Evolutionary conservation across 2,329 filamentous ascomycete genomes (phyloP), one percentile per base, ranked within the genome.

Genomic region (Ophiocordyceps camponoti-leonardi): DNA sequence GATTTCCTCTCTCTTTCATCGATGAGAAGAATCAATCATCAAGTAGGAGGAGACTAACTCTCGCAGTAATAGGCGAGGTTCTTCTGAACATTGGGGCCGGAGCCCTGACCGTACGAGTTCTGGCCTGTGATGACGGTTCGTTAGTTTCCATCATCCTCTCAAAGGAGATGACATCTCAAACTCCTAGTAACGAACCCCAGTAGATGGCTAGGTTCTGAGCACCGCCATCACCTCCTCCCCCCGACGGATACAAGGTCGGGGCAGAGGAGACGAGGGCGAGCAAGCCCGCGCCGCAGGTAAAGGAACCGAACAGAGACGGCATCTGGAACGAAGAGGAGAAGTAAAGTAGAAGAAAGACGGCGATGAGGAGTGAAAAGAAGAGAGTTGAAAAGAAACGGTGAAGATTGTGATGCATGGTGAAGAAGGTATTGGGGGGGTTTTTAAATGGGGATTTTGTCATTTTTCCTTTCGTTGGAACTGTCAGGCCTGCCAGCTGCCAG

Each of bases 161-260:
- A 20, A 26, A 7, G 33, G 22, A 37, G n/a, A n/a, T n/a, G n/a
- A n/a, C n/a, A n/a, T n/a, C n/a, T n/a, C n/a, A n/a, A n/a, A n/a
- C n/a, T n/a, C n/a, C n/a, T n/a, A 6, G 30, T 4, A 7, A 8
- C n/a, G 14, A 45, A 64, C 78, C 80, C 79, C 79, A 84, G 58
- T 84, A 84, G 2, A 82, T 66, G 23, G 72, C 77, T 45, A 83
- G 56, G 52, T 81, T 83, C 44, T 58, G 65, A 2, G 56, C 53
- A 1, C 68, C 66, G n/a, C 54, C 55, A 5, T 71, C 26, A 6
- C 26, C 26, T 10, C 26, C 26, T 28, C 26, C 26, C 7, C 26
- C 26, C 2, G 26, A 28, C 6, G 6, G 26, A 11, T 6, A 63
- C 67, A n/a, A n/a, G 19, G 66, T 67, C 31, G 60, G 50, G 18